Evolutionary conservation across 148 eudicot genomes (phyloP), one percentile per base, ranked within the genome.

Genomic region (Linanthus parryae): DNA sequence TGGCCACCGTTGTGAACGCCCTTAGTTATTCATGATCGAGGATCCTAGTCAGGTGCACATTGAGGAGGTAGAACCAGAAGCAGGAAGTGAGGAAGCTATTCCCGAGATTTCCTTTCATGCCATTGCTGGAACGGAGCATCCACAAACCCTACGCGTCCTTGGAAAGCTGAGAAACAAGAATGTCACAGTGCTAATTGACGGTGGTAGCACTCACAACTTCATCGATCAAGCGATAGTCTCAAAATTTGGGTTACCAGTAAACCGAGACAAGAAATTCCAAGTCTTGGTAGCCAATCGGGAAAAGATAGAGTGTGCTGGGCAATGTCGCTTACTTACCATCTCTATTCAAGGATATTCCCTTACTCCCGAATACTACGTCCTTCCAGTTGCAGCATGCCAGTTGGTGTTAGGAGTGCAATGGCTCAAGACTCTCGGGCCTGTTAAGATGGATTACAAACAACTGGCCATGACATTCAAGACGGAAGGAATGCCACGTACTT

Each of bases 101-200:
- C 22, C 27, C 4, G 23, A 54, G 6, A 54, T 54, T 22, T 54
- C 44, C 16, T 54, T 54, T 37, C 57, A 54, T 54, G 57, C 45
- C 2, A 53, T 53, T 36, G 35, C 44, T 0, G 44, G 57, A 16
- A 35, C 44, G 12, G 24, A 29, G 3, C 15, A 17, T 4, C 57
- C 57, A 1, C 44, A 37, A 24, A 36, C 57, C 0, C 6, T 36
- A 36, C 7, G 57, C 10, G 17, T 52, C 8, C 13, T 35, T 15
- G 44, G 57, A 0, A 53, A 36, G 20, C 12, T 53, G 2, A 37
- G 25, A 11, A 53, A 53, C 57, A 53, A 53, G 16, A 39, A 53
- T 21, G 44, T 53, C 2, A 35, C 20, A 19, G 44, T 53, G 2
- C 36, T 53, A 21, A 21, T 53, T 5, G 44, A 53, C 14, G 30